Percentiles rank a stretch among this genome's conserved stretches.
Evolutionary conservation across 2,329 filamentous ascomycete genomes (phyloP).

Genomic region (Phaeophleospora eucalypticola): DNA sequence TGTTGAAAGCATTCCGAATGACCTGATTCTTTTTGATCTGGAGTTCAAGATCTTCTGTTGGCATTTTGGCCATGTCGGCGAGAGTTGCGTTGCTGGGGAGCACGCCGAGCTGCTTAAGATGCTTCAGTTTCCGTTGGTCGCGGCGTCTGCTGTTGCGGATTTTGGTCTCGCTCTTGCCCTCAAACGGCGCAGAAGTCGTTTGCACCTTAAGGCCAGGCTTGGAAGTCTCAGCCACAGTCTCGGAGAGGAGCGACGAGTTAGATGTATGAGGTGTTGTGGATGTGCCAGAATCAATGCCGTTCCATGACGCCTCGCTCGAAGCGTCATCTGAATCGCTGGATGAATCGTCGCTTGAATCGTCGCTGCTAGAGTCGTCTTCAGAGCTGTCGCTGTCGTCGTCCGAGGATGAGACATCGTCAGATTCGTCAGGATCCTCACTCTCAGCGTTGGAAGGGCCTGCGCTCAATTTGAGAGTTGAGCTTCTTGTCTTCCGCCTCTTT

Average conservation of each 20-base stretch:
- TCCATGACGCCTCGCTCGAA: slow-evolving; percentile 17
- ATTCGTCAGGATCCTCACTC: slow-evolving; percentile 12
- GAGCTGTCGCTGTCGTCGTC: slow-evolving; percentile 12
- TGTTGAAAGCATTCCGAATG: not conserved
- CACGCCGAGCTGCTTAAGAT: slow-evolving; percentile 52
- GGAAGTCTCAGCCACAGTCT: no score
- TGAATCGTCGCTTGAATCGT: slow-evolving; percentile 12
- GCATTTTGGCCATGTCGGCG: slow-evolving; percentile 39
- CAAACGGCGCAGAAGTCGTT: slow-evolving; percentile 27
- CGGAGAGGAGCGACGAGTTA: not conserved
- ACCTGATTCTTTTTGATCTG: slow-evolving; percentile 1
- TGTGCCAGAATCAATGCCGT: slow-evolving; percentile 14
- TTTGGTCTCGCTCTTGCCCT: slow-evolving; percentile 50
- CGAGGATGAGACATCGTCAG: slow-evolving; percentile 10
- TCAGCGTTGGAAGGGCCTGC: slow-evolving; percentile 15
- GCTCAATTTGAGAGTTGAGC: no score
- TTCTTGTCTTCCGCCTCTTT: not conserved
- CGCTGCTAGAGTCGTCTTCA: slow-evolving; percentile 14
- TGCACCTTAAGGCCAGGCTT: no score
- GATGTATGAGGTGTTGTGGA: not conserved
- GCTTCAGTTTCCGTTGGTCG: slow-evolving; percentile 46
- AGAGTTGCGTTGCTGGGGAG: slow-evolving; percentile 51
- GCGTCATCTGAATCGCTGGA: slow-evolving; percentile 14
- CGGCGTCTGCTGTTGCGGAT: slow-evolving; percentile 54
- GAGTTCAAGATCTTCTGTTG: slow-evolving; percentile 4